phyloP scores from a whole-genome alignment of 192 early-diverging fungal species.

The Phycomyces nitens region DNA sequence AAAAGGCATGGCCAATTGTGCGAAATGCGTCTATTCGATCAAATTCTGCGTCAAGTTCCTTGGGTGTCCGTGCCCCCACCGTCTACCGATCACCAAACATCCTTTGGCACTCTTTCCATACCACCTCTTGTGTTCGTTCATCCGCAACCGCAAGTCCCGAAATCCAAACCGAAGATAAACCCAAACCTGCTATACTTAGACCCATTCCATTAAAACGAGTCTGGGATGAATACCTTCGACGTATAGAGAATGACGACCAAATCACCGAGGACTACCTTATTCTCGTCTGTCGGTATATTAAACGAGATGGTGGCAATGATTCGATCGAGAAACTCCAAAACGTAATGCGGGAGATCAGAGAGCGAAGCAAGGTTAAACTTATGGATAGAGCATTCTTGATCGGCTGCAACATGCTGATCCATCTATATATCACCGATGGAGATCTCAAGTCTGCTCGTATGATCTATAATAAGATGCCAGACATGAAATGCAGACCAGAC shows the following conservation, averaged over 20 bases:
- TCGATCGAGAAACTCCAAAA: background rate
- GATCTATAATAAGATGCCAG: conserved; percentile 13
- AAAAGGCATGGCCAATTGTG: too few relatives aligned
- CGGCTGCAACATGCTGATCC: conserved; percentile 29
- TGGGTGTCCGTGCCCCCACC: too few relatives aligned
- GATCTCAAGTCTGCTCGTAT: conserved; percentile 13
- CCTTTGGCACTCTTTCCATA: too few relatives aligned
- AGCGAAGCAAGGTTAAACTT: background rate
- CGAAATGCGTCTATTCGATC: too few relatives aligned
- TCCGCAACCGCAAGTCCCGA: too few relatives aligned
- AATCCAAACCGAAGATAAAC: background rate
- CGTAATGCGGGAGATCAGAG: conserved; percentile 11
- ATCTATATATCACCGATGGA: conserved; percentile 6
- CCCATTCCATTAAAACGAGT: background rate
- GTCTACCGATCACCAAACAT: too few relatives aligned
- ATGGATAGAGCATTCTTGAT: background rate
- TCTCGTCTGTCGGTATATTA: background rate
- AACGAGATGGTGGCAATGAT: background rate
- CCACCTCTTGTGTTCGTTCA: too few relatives aligned
- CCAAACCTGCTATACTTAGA: background rate
- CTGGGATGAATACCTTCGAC: conserved; percentile 9
- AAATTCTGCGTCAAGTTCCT: too few relatives aligned
- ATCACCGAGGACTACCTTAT: conserved; percentile 5
- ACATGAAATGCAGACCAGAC: background rate
- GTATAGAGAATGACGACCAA: background rate